These are phyloP conservation scores for Parietaria judaica DNA, from an alignment of 306 rosid genomes.

Conservation along the genomic window DNA sequence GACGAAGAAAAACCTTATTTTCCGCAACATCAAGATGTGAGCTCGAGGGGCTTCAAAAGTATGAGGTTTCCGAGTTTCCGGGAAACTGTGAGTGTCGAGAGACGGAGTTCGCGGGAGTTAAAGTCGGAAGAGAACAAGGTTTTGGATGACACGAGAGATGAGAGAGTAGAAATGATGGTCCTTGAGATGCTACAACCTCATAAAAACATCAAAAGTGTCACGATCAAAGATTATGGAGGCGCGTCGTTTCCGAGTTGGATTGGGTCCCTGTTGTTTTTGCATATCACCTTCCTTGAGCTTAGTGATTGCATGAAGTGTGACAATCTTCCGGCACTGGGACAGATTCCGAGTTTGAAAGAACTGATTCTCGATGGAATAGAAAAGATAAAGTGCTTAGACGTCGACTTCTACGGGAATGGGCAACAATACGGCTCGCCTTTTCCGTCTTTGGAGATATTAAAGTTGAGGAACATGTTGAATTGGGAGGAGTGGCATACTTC, in stretches of 20 bases:
- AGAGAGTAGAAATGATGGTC: slow-evolving; percentile 20
- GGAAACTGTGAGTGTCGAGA: slow-evolving; percentile 16
- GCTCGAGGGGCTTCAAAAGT: slow-evolving; percentile 1
- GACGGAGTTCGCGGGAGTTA: neutral
- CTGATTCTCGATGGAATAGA: slow-evolving; percentile 25
- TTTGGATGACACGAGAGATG: slow-evolving; percentile 19
- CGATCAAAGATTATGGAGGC: slow-evolving; percentile 25
- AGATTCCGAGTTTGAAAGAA: slow-evolving; percentile 22
- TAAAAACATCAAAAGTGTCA: slow-evolving; percentile 12
- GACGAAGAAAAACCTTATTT: slow-evolving; percentile 6
- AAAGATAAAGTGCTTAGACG: slow-evolving; percentile 8
- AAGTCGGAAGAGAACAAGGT: slow-evolving; percentile 1
- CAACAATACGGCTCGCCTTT: slow-evolving; percentile 13
- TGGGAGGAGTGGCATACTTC: slow-evolving; percentile 28
- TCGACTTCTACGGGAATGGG: slow-evolving; percentile 18
- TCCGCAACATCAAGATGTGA: slow-evolving; percentile 13
- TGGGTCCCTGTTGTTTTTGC: slow-evolving; percentile 20
- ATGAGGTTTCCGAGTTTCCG: slow-evolving; percentile 18
- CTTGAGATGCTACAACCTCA: slow-evolving; percentile 34
- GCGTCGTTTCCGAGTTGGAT: slow-evolving; percentile 26
- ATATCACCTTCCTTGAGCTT: slow-evolving; percentile 8
- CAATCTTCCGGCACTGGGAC: slow-evolving; percentile 27
- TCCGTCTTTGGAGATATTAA: slow-evolving; percentile 19
- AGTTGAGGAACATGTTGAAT: slow-evolving; percentile 22
- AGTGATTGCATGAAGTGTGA: slow-evolving; percentile 16